Conservation (phyloP, 768 basidiomycete species). For the Pulveroboletus sp. region DNA sequence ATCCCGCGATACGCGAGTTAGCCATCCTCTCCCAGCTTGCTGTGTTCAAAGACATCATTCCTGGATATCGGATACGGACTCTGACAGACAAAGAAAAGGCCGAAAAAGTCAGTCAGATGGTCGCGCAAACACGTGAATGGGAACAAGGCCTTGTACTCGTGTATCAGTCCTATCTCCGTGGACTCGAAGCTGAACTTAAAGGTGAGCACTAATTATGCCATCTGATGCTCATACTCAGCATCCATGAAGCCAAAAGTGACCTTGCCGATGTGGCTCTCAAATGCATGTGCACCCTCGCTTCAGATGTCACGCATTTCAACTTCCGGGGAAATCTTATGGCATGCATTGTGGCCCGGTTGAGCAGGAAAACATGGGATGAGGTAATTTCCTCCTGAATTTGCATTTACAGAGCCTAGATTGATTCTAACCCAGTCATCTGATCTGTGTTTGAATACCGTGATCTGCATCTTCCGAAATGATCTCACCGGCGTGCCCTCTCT, state of each 20-base stretch:
- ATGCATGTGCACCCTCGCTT: slow-evolving; percentile 83
- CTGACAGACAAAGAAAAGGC: slow-evolving; percentile 87
- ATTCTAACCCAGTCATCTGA: slow-evolving; percentile 64
- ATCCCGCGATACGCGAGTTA: slow-evolving; percentile 77
- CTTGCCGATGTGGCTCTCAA: slow-evolving; percentile 68
- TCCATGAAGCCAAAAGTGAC: slow-evolving; percentile 53
- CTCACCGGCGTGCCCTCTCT: slow-evolving; percentile 76
- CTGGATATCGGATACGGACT: slow-evolving; percentile 90
- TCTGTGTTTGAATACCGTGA: slow-evolving; percentile 76
- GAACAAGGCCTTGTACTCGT: slow-evolving; percentile 88
- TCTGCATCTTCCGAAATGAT: slow-evolving; percentile 80
- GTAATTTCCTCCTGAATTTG: slow-evolving; percentile 41
- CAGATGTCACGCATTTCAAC: slow-evolving; percentile 92
- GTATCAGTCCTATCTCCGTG: slow-evolving; percentile 86
- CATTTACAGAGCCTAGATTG: slow-evolving; percentile 4
- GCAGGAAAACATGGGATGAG: slow-evolving; percentile 84
- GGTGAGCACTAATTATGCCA: slow-evolving; percentile 34
- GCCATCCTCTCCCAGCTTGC: slow-evolving; percentile 88
- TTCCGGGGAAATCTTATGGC: slow-evolving; percentile 91
- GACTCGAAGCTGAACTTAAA: slow-evolving; percentile 84
- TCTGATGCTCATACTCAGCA: slow-evolving; percentile 16
- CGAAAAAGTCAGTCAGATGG: slow-evolving; percentile 93
- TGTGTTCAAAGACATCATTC: slow-evolving; percentile 94
- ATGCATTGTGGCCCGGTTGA: slow-evolving; percentile 76
- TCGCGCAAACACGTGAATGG: slow-evolving; percentile 85